Evolutionary conservation across 441 rosid species (phyloP), one percentile per base, ranked within the genome.

Genomic region (Manihot esculenta): DNA sequence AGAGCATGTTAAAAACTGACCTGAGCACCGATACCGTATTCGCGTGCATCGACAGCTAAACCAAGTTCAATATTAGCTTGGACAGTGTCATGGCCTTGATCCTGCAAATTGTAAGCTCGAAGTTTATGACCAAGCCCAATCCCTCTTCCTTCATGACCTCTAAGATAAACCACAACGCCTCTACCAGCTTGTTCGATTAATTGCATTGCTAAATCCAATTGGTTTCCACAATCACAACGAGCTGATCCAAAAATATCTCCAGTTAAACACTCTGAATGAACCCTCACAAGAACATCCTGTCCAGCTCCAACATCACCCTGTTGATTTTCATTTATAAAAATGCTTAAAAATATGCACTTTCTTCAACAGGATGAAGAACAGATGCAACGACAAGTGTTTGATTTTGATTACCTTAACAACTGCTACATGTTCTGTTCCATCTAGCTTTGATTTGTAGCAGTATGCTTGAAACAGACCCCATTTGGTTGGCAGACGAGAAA

Each of bases 101-200:
- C 97, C 74, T 93, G 98, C 78, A 93, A 77, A 75, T 89, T 93
- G 74, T 93, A 91, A 56, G 97, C 97, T 59, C 80, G 79, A 18
- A 90, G 92, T 68, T 93, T 93, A 81, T 90, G 98, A 26, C 96
- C 95, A 12, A 89, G 89, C 27, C 97, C 98, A 3, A 93, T 93
- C 53, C 97, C 98, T 83, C 97, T 85, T 65, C 98, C 98, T 83
- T 91, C 96, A 26, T 93, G 98, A 24, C 97, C 98, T 75, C 97
- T 82, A 56, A 91, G 96, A 77, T 93, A 93, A 67, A 93, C 80
- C 11, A 93, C 76, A 0, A 78, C 94, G 20, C 98, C 98, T 79
- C 87, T 74, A 23, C 94, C 94, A 3, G 84, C 84, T 71, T 89
- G 60, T 76, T 91, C 90, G 8, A 93, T 88, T 23, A 88, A 38